A percentile compares a stretch with the other conserved stretches of the same genome.
phyloP scores from a whole-genome alignment of 2,329 filamentous ascomycete species.

The Sclerotinia nivalis region DNA sequence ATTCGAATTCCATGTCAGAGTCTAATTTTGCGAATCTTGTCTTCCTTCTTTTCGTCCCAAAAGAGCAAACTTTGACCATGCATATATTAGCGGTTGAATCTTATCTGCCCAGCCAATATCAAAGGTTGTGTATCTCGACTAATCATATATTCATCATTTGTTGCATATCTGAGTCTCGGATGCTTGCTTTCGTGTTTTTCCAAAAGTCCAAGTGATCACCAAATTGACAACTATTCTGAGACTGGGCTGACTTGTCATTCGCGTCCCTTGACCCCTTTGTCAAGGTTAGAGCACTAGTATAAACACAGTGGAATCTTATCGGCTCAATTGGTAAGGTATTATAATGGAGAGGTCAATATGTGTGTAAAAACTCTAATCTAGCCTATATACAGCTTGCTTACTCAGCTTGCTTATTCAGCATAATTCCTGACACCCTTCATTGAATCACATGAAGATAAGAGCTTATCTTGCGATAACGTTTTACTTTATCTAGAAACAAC shows the following conservation, averaged over 20 bases:
- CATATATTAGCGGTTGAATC: neutral
- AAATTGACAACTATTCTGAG: neutral
- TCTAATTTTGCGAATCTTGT: neutral
- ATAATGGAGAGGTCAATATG: too few relatives aligned
- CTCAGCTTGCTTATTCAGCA: too few relatives aligned
- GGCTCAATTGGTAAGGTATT: too few relatives aligned
- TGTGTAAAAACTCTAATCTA: too few relatives aligned
- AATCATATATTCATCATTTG: slow-evolving; percentile 15
- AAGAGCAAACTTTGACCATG: neutral
- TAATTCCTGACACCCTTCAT: too few relatives aligned
- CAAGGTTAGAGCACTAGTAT: too few relatives aligned
- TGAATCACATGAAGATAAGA: slow-evolving; percentile 18
- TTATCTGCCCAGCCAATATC: neutral
- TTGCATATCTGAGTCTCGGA: slow-evolving; percentile 25
- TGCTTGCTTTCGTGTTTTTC: slow-evolving; percentile 8
- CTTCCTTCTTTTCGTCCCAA: neutral
- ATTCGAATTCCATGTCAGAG: neutral
- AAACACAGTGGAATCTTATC: too few relatives aligned
- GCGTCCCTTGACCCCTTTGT: neutral
- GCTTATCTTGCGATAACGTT: slow-evolving; percentile 6
- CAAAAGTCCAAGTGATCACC: neutral
- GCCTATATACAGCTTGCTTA: too few relatives aligned
- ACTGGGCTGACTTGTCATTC: neutral
- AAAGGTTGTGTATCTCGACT: neutral
- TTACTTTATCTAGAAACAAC: neutral